These are phyloP conservation scores for Fusarium succisae DNA, from an alignment of 2,329 filamentous ascomycete species.

Conservation along the genomic window DNA sequence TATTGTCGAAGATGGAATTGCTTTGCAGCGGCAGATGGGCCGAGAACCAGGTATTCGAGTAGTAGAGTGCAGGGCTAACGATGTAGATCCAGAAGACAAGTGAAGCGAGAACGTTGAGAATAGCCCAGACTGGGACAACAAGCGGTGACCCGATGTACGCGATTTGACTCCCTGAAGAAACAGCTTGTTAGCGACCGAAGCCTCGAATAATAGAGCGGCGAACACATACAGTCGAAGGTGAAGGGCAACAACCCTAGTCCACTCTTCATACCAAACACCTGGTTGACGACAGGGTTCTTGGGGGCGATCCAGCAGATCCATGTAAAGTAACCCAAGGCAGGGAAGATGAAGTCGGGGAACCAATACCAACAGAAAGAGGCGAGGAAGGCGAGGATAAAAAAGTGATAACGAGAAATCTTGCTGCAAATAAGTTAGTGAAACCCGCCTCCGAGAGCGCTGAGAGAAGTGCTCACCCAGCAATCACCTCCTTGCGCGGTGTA, in stretches of 20 bases:
- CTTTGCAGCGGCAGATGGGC: slow-evolving; percentile 63
- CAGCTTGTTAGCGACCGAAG: neutral
- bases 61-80: slow-evolving; percentile 56
- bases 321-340: slow-evolving; percentile 55
- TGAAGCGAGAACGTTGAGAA: slow-evolving; percentile 57
- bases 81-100: slow-evolving; percentile 60
- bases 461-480: slow-evolving; percentile 10
- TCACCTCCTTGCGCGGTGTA: slow-evolving; percentile 47
- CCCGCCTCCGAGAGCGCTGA: rapidly evolving
- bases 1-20: slow-evolving; percentile 64
- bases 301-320: slow-evolving; percentile 61
- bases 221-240: slow-evolving; percentile 52
- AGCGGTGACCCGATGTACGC: slow-evolving; percentile 54
- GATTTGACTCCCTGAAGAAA: slow-evolving; percentile 41
- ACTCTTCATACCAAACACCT: slow-evolving; percentile 59
- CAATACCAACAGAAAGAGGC: slow-evolving; percentile 58
- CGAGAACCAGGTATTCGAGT: slow-evolving; percentile 60
- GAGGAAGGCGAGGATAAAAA: slow-evolving; percentile 54
- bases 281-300: slow-evolving; percentile 56
- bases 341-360: slow-evolving; percentile 60
- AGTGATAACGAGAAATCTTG: slow-evolving; percentile 52
- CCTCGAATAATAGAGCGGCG: rapidly evolving
- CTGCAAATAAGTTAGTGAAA: neutral
- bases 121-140: slow-evolving; percentile 55
- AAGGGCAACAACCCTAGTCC: slow-evolving; percentile 52